Evolutionary conservation across 2,329 filamentous ascomycete genomes (phyloP).

Genomic region (Colletotrichum sp.): DNA sequence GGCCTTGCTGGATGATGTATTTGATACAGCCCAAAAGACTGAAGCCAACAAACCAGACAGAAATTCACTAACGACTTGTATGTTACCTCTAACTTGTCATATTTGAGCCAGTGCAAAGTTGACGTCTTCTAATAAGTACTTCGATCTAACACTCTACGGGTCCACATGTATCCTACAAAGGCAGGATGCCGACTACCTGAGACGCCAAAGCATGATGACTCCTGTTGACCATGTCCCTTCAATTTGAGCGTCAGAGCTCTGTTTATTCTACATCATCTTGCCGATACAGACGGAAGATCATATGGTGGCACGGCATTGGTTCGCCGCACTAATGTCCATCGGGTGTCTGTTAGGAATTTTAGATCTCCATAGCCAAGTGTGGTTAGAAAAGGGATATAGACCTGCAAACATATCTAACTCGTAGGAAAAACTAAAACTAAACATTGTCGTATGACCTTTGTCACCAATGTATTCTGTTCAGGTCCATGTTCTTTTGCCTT

Average conservation of each 20-base stretch:
- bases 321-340: neutral
- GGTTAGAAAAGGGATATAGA: no score
- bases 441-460: no score
- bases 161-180: neutral
- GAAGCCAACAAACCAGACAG: neutral
- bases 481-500: no score
- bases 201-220: neutral
- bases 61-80: fast-evolving
- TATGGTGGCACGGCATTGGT: neutral
- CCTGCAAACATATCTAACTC: no score
- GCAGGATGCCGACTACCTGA: neutral
- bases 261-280: neutral
- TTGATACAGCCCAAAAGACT: neutral
- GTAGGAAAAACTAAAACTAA: no score
- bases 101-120: neutral
- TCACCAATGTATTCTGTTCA: no score
- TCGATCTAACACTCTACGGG: neutral
- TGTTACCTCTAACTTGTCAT: neutral
- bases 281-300: fast-evolving
- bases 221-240: neutral
- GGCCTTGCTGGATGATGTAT: neutral
- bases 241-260: neutral
- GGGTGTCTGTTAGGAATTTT: no score
- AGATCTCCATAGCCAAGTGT: no score
- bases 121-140: neutral